A percentile compares a stretch with the other conserved stretches of the same genome.
These are phyloP conservation scores for Hyphopichia fennica DNA, from an alignment of 1,139 yeast genomes.

Conservation along the genomic window DNA sequence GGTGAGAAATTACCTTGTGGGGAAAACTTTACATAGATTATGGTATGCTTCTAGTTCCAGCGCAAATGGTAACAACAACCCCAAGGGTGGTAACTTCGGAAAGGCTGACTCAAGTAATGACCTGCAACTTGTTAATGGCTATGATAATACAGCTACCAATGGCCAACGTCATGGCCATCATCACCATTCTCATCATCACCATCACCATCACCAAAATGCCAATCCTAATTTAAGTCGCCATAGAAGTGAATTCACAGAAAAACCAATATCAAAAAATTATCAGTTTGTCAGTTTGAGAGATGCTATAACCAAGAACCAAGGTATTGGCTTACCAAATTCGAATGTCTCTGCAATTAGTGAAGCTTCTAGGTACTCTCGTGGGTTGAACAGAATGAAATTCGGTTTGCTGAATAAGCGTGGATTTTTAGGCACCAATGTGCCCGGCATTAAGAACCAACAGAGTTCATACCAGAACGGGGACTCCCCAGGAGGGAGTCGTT, in stretches of 20 bases:
- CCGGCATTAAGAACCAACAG: neutral
- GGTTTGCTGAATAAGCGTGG: constrained; percentile 29
- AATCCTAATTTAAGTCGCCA: neutral
- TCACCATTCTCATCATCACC: constrained; percentile 11
- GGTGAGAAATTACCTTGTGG: constrained; percentile 32
- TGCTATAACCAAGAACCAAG: constrained; percentile 27
- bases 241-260: neutral
- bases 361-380: constrained; percentile 31
- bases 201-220: constrained; percentile 8
- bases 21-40: constrained; percentile 35
- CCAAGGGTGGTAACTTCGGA: neutral
- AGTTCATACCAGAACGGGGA: neutral
- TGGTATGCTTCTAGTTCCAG: constrained; percentile 27
- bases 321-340: constrained; percentile 9
- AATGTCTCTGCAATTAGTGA: constrained; percentile 15
- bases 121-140: neutral
- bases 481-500: constrained; percentile 5
- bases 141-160: neutral
- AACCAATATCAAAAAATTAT: constrained; percentile 14
- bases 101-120: neutral
- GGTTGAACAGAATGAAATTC: constrained; percentile 37
- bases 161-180: constrained; percentile 1
- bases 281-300: constrained; percentile 39
- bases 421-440: neutral
- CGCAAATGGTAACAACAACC: neutral